Base-by-base conservation (phyloP, 352 stramenopile species). In the Thraustochytrium striatum region DNA sequence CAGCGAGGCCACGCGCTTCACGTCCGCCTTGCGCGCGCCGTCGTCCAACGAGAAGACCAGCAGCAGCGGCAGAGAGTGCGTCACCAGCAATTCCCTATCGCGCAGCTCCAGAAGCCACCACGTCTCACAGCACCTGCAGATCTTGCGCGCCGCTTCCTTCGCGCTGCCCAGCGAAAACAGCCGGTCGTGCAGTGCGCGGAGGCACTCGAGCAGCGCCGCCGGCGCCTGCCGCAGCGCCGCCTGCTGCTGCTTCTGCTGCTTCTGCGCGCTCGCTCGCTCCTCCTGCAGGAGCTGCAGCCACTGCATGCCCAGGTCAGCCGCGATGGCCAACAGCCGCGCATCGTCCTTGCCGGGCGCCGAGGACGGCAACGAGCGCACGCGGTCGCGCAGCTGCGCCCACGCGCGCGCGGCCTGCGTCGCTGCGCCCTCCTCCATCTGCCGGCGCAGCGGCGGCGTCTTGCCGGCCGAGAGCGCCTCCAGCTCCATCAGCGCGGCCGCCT, bases 1-100 rank as follows among this genome's bases (percentile, higher is more conserved):
- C 61, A 82, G n/a, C 3, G 8, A 5, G 32, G 2, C 38, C 5
- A 82, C 33, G 25, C 78, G 78, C 57, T 82, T 82, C 19, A 82
- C 44, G 73, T 82, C 78, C n/a, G 62, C 44, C 13, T 61, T 30
- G 19, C 44, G 78, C 11, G 78, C 78, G 19, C 78, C 70, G 28
- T 61, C 47, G 19, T 81, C 44, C 7, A 72, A 25, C 19, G 72
- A 39, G 57, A 72, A 57, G 13, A 82, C 32, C 16, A 82, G 36
- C 9, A 82, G 47, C 13, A 61, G 30, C 2, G 78, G 78, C 32
- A 82, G 30, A 0, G 33, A 11, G 7, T 43, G 69, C 44, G 68
- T 55, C 3, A 69, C 65, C 9, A 82, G 52, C 35, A 28, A 11
- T 5, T 80, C 68, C 28, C 36, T 72, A 21, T 75, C 52, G 5